Conservation (phyloP, 345 rosid species). For the Citrus reticulata region DNA sequence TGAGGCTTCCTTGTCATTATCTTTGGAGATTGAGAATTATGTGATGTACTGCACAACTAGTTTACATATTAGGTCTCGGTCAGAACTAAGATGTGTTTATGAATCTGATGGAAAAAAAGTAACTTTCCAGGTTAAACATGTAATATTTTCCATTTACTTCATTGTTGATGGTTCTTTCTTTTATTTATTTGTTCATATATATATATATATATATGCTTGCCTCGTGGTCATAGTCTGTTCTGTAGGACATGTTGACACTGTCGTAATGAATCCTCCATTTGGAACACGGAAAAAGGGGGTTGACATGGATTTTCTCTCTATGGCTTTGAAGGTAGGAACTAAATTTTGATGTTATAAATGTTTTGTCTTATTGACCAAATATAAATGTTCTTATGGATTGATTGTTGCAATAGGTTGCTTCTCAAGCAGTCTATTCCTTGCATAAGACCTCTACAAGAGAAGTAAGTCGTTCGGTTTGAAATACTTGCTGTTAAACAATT, state of each 20-base stretch:
- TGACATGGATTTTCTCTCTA: slow-evolving; percentile 77
- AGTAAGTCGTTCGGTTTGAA: slow-evolving; percentile 35
- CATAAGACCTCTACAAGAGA: slow-evolving; percentile 98
- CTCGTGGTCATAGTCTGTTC: slow-evolving; percentile 1
- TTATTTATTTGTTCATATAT: neutral
- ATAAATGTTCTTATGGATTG: neutral
- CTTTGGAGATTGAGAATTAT: neutral
- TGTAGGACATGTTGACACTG: slow-evolving; percentile 72
- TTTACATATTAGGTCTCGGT: neutral
- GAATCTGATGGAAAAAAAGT: neutral
- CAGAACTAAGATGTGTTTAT: neutral
- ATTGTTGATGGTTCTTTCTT: neutral
- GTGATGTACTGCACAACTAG: neutral
- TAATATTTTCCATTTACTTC: neutral
- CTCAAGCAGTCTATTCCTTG: slow-evolving; percentile 89
- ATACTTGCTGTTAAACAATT: neutral
- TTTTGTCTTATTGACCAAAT: slow-evolving; percentile 6
- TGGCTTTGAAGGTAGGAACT: slow-evolving; percentile 61
- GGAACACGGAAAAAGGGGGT: slow-evolving; percentile 89
- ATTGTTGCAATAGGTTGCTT: slow-evolving; percentile 54
- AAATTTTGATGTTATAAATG: slow-evolving; percentile 8
- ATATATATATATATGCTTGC: neutral
- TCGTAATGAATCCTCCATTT: slow-evolving; percentile 96
- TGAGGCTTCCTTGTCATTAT: neutral
- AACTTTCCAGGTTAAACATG: neutral